Evolutionary conservation across 1,284 basidiomycete species (phyloP).

Genomic region (Spongiforma sp.): DNA sequence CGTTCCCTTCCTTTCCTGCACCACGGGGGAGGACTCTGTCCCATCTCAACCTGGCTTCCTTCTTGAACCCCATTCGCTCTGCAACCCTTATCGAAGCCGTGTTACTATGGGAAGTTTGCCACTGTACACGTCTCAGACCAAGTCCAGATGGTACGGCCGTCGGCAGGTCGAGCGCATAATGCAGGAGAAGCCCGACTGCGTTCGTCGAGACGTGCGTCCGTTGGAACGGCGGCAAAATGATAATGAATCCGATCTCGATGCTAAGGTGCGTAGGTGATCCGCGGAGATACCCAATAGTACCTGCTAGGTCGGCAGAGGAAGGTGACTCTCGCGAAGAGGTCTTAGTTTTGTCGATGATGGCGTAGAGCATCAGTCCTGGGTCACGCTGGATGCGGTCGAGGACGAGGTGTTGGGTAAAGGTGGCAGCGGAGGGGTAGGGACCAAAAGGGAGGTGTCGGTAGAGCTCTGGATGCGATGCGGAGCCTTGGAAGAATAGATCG

Average conservation of each 20-base stretch:
- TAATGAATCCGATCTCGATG: slow-evolving; percentile 58
- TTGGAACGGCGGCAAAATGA: too few relatives aligned
- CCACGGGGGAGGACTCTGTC: slow-evolving; percentile 48
- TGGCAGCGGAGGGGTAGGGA: slow-evolving; percentile 39
- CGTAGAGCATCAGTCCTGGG: slow-evolving; percentile 45
- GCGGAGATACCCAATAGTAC: slow-evolving; percentile 42
- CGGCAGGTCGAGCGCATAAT: slow-evolving; percentile 56
- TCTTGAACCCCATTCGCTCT: too few relatives aligned
- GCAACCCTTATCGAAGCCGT: slow-evolving; percentile 58
- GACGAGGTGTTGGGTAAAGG: slow-evolving; percentile 40
- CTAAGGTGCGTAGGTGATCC: too few relatives aligned
- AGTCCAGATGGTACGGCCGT: slow-evolving; percentile 43
- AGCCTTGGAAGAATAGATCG: slow-evolving; percentile 18
- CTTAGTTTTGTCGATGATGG: slow-evolving; percentile 55
- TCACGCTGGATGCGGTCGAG: slow-evolving; percentile 39
- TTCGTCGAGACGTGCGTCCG: slow-evolving; percentile 64
- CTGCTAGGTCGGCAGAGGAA: slow-evolving; percentile 31
- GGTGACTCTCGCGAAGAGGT: too few relatives aligned
- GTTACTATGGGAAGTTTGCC: slow-evolving; percentile 62
- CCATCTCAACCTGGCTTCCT: slow-evolving; percentile 64
- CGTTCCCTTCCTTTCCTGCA: slow-evolving; percentile 41
- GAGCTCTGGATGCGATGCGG: slow-evolving; percentile 31
- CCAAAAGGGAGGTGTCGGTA: slow-evolving; percentile 48
- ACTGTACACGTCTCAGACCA: slow-evolving; percentile 66
- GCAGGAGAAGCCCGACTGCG: too few relatives aligned